Conservation (phyloP, 1,139 yeast species). For the Meyerozyma sp. region DNA sequence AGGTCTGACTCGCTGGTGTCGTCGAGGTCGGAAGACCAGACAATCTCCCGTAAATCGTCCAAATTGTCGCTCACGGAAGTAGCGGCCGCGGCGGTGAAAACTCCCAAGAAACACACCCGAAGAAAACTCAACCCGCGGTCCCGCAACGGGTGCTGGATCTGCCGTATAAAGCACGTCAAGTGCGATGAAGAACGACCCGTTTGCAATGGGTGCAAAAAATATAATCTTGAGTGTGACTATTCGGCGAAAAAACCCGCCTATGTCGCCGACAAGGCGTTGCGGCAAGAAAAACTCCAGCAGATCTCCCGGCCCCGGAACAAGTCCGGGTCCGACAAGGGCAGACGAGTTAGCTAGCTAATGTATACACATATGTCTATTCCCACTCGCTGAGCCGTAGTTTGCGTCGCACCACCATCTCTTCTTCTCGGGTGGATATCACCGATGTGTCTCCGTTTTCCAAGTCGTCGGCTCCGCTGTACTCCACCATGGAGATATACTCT, state of each 20-base stretch:
- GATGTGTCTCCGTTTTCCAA: conserved; percentile 21
- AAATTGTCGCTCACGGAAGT: neutral
- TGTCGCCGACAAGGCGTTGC: conserved; percentile 32
- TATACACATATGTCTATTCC: conserved; percentile 23
- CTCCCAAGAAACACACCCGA: conserved; percentile 34
- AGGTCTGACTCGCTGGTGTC: neutral
- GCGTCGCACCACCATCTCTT: conserved; percentile 24
- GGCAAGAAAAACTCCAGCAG: conserved; percentile 30
- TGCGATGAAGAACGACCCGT: conserved; percentile 40
- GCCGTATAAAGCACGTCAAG: conserved; percentile 46
- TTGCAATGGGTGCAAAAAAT: conserved; percentile 35
- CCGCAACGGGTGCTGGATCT: conserved; percentile 46
- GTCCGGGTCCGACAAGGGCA: neutral
- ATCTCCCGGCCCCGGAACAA: conserved; percentile 28
- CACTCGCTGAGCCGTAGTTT: conserved; percentile 38
- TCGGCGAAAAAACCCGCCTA: conserved; percentile 37
- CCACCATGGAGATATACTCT: conserved; percentile 40
- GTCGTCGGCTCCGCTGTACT: conserved; percentile 16
- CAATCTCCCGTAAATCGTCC: neutral
- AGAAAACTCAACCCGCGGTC: conserved; percentile 40
- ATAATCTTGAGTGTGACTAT: conserved; percentile 43
- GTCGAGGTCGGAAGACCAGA: neutral
- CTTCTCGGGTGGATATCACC: conserved; percentile 17
- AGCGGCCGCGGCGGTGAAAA: neutral
- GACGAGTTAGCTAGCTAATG: neutral